These are phyloP conservation scores for Hippophae tibetana DNA, from an alignment of 306 rosid genomes.

Conservation along the genomic window DNA sequence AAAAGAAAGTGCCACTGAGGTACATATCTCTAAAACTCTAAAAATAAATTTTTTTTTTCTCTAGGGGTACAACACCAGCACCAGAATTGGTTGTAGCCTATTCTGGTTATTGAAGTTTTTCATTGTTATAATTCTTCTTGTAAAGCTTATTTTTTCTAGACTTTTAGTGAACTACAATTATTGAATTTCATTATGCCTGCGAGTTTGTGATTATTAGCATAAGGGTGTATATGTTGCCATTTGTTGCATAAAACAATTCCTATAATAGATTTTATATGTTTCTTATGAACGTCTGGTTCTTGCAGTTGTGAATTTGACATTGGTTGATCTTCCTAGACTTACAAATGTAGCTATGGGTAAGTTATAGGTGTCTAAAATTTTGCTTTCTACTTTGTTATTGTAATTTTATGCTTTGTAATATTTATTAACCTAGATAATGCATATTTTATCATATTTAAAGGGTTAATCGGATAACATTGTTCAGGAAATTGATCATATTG, in stretches of 20 bases:
- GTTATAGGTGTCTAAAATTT: slow-evolving; percentile 3
- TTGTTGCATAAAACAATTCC: neutral
- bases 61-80: no score
- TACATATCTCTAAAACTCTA: no score
- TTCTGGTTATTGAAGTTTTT: no score
- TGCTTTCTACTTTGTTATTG: neutral
- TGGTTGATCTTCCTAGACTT: slow-evolving; percentile 41
- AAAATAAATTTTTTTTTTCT: no score
- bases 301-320: slow-evolving; percentile 40
- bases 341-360: slow-evolving; percentile 44
- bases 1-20: no score
- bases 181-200: no score
- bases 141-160: no score
- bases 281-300: neutral
- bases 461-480: slow-evolving; percentile 37
- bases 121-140: no score
- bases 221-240: no score
- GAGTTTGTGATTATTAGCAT: no score
- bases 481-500: slow-evolving; percentile 40
- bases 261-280: neutral
- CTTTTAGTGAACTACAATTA: no score
- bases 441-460: slow-evolving; percentile 16
- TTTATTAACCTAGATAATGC: slow-evolving; percentile 1
- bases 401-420: neutral
- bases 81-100: no score